Evolutionary conservation across 148 eudicot genomes (phyloP).

Genomic region (Vaccinium vitisidaea): DNA sequence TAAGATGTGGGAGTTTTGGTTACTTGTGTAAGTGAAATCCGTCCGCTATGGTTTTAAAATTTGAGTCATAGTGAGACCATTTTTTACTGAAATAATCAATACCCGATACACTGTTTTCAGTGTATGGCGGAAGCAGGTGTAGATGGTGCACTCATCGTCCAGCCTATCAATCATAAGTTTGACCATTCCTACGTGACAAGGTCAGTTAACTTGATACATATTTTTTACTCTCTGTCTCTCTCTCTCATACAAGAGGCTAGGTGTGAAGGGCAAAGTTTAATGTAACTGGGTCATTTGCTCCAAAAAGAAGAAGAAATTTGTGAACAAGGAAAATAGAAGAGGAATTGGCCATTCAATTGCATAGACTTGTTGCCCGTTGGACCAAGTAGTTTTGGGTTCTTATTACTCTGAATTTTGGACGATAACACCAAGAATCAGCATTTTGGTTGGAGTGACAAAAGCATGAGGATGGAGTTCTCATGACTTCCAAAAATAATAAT

Average conservation of each 20-base stretch:
- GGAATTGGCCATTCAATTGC: background rate
- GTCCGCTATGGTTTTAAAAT: background rate
- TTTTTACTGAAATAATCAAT: background rate
- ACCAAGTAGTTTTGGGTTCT: background rate
- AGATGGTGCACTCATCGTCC: slow-evolving; percentile 90
- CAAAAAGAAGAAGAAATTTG: background rate
- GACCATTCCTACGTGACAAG: slow-evolving; percentile 92
- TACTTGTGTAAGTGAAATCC: background rate
- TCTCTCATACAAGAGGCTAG: background rate
- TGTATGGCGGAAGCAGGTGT: slow-evolving; percentile 79
- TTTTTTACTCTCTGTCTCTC: background rate
- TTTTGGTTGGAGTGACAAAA: background rate
- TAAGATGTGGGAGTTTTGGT: background rate
- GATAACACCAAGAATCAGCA: background rate
- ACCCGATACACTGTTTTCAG: slow-evolving; percentile 30
- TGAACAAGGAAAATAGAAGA: background rate
- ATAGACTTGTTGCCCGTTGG: background rate
- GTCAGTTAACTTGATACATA: slow-evolving; percentile 27
- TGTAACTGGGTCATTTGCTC: background rate
- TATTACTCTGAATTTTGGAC: background rate
- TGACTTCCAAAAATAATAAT: background rate
- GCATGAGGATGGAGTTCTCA: background rate
- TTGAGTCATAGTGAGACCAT: background rate
- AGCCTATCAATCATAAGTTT: slow-evolving; percentile 88
- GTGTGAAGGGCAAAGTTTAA: background rate